A percentile compares a stretch with the other conserved stretches of the same genome.
These are phyloP conservation scores for Alopecurus myosuroides DNA, from an alignment of 176 grass and related monocot species.

Conservation along the genomic window DNA sequence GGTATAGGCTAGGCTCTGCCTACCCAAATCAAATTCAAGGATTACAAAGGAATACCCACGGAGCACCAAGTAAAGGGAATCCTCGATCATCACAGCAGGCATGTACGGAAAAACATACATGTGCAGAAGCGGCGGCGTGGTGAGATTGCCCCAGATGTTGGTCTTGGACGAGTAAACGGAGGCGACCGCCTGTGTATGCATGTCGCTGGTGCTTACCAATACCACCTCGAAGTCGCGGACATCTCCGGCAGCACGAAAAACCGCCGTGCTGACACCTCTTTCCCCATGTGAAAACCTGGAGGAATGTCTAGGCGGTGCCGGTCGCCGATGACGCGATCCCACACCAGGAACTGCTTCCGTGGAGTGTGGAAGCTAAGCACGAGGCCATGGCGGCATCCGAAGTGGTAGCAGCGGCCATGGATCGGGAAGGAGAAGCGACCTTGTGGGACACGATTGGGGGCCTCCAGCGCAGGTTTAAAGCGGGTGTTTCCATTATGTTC, in stretches of 20 bases:
- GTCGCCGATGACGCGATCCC: not conserved
- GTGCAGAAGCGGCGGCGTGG: not conserved
- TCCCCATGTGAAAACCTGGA: not conserved
- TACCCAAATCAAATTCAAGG: not conserved
- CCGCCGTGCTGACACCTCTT: not conserved
- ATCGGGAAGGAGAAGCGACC: not conserved
- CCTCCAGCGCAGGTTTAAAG: not conserved
- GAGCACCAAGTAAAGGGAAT: not conserved
- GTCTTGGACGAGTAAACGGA: not conserved
- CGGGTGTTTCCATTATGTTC: too few relatives aligned
- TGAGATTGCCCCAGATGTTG: not conserved
- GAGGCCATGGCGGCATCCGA: not conserved
- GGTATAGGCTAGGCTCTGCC: not conserved
- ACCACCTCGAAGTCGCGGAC: not conserved
- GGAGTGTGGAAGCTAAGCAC: not conserved
- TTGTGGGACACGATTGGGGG: not conserved
- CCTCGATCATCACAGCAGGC: not conserved
- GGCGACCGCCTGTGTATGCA: not conserved
- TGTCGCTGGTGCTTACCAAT: not conserved
- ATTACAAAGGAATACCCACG: not conserved
- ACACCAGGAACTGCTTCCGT: not conserved
- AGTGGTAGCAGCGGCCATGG: too few relatives aligned
- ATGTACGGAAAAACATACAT: not conserved
- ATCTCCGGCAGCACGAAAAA: not conserved
- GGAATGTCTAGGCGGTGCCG: not conserved